These are phyloP conservation scores for Leccinum proximum DNA, from an alignment of 1,284 basidiomycete genomes.

Conservation along the genomic window DNA sequence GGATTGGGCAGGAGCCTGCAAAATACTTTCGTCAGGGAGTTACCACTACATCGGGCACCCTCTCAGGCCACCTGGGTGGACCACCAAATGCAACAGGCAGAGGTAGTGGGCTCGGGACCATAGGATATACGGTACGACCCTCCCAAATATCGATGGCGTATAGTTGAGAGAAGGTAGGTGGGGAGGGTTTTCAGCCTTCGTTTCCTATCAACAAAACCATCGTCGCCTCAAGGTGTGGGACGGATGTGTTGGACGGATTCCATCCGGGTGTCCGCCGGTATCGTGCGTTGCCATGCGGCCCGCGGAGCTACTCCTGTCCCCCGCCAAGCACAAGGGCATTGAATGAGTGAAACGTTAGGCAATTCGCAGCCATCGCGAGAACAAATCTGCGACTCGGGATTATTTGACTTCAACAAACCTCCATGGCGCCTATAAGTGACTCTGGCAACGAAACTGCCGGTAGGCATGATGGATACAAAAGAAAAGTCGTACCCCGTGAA, in stretches of 20 bases:
- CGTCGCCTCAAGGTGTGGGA: not conserved
- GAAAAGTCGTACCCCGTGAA: not conserved
- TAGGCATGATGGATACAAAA: not conserved
- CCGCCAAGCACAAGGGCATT: not conserved
- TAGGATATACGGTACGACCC: too few relatives aligned
- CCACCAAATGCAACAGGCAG: not conserved
- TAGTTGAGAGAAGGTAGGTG: not conserved
- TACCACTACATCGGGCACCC: not conserved
- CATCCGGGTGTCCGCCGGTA: not conserved
- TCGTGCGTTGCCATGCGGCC: not conserved
- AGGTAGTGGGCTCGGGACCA: not conserved
- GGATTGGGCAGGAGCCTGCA: too few relatives aligned
- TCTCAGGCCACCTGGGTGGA: not conserved
- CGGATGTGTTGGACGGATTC: not conserved
- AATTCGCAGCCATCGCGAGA: not conserved
- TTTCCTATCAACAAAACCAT: not conserved
- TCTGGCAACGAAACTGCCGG: not conserved
- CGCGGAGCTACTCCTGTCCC: not conserved
- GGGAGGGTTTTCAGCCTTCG: not conserved
- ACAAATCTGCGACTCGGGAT: not conserved
- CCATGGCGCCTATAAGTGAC: not conserved
- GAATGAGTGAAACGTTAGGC: not conserved
- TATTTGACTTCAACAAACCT: not conserved
- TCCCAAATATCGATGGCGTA: too few relatives aligned
- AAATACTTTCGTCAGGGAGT: not conserved